Conservation (phyloP, 768 basidiomycete species). For the Boletus huronensis region DNA sequence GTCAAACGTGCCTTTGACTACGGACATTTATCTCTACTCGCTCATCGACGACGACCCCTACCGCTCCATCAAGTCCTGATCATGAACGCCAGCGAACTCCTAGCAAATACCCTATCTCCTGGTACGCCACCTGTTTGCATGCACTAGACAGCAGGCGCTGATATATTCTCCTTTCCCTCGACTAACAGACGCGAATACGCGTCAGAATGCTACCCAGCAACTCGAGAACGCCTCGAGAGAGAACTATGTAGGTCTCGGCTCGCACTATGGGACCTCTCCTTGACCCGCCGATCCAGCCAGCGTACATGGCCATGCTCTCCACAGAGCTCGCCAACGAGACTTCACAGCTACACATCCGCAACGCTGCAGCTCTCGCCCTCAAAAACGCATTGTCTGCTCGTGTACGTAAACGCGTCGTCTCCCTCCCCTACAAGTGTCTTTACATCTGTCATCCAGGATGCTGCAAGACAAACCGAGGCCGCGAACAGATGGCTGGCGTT, state of each 20-base stretch:
- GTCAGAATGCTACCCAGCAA: conserved; percentile 88
- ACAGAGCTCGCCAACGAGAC: conserved; percentile 77
- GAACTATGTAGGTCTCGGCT: conserved; percentile 73
- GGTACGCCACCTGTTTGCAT: conserved; percentile 49
- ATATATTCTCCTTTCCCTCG: conserved; percentile 18
- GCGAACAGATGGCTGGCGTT: conserved; percentile 81
- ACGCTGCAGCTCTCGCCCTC: conserved; percentile 94
- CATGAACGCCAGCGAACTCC: conserved; percentile 90
- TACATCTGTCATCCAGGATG: conserved; percentile 50
- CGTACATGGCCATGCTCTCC: conserved; percentile 90
- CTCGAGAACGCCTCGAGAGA: conserved; percentile 83
- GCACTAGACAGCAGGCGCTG: conserved; percentile 34
- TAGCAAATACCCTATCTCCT: conserved; percentile 88
- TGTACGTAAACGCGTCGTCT: conserved; percentile 50
- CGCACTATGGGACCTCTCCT: not conserved
- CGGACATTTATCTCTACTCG: conserved; percentile 11
- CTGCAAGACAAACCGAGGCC: conserved; percentile 69
- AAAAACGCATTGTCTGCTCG: conserved; percentile 92
- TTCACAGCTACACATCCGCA: conserved; percentile 70
- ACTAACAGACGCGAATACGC: conserved; percentile 74
- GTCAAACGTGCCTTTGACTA: conserved; percentile 13
- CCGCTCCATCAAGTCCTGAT: conserved; percentile 32
- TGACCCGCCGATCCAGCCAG: conserved; percentile 54
- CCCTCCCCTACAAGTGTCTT: conserved; percentile 11
- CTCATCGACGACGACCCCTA: conserved; percentile 24